A percentile compares a stretch with the other conserved stretches of the same genome.
Conservation (phyloP, 345 rosid genomes). For the Anastatica hierochuntica region DNA sequence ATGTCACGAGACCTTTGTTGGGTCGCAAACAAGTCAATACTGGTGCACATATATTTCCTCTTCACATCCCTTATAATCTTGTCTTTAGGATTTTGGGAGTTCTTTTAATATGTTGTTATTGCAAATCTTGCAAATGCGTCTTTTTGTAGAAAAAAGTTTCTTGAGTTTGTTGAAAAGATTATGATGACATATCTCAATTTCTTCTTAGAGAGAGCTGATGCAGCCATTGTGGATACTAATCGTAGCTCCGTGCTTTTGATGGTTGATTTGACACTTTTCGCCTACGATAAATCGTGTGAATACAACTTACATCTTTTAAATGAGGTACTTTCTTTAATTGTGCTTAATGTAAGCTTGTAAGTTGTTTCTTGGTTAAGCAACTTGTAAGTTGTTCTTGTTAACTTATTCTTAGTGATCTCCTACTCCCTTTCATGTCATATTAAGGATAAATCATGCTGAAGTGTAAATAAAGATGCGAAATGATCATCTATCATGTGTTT, state of each 20-base stretch:
- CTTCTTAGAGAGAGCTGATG: conserved; percentile 65
- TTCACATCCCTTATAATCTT: too few relatives aligned
- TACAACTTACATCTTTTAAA: too few relatives aligned
- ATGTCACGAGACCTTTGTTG: conserved; percentile 67
- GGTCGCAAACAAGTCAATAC: conserved; percentile 61
- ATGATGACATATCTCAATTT: conserved; percentile 36
- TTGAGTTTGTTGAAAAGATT: conserved; percentile 47
- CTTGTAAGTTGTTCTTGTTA: too few relatives aligned
- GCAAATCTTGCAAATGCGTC: conserved; percentile 41
- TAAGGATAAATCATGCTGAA: conserved; percentile 39
- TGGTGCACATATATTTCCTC: conserved; percentile 66
- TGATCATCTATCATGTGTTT: background rate
- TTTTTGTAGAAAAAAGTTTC: conserved; percentile 51
- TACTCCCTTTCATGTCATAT: conserved; percentile 38
- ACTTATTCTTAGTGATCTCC: too few relatives aligned
- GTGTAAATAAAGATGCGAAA: conserved; percentile 58
- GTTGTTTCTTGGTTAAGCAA: background rate
- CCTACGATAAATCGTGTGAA: conserved; percentile 25
- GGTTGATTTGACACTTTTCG: conserved; percentile 73
- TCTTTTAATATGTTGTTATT: too few relatives aligned
- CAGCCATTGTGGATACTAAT: conserved; percentile 45
- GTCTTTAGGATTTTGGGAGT: too few relatives aligned
- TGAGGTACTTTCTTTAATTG: too few relatives aligned
- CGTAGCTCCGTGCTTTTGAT: conserved; percentile 49
- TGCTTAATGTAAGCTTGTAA: background rate